Percentiles rank a stretch among this genome's conserved stretches.
These are phyloP conservation scores for Monascus ruber DNA, from an alignment of 2,329 filamentous ascomycete species.

Conservation along the genomic window DNA sequence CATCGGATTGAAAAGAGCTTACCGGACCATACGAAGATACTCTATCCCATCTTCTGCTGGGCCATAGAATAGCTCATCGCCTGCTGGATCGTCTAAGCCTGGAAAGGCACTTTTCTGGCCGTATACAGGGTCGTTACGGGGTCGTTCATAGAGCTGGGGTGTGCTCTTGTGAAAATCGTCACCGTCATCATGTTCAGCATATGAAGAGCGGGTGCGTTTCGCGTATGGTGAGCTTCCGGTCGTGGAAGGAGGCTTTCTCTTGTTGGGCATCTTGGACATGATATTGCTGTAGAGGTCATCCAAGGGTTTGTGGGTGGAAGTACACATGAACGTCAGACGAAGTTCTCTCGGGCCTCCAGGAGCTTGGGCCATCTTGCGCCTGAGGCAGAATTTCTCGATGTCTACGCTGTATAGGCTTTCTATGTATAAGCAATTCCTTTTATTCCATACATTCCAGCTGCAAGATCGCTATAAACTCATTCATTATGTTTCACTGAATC, in stretches of 20 bases:
- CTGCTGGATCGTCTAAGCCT: slow-evolving; percentile 39
- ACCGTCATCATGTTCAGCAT: slow-evolving; percentile 18
- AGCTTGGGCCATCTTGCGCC: slow-evolving; percentile 12
- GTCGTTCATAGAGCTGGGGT: slow-evolving; percentile 21
- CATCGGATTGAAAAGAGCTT: slow-evolving; percentile 22
- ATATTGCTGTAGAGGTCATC: slow-evolving; percentile 2
- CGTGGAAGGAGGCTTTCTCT: slow-evolving; percentile 18
- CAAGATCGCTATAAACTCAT: too few relatives aligned
- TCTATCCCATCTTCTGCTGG: slow-evolving; percentile 57
- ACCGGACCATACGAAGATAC: slow-evolving; percentile 63
- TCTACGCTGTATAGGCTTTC: too few relatives aligned
- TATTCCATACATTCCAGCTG: too few relatives aligned
- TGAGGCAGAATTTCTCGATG: too few relatives aligned
- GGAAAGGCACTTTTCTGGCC: slow-evolving; percentile 64
- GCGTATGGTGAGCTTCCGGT: slow-evolving; percentile 7
- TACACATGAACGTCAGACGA: background rate
- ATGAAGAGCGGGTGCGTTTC: slow-evolving; percentile 22
- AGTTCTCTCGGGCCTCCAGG: slow-evolving; percentile 2
- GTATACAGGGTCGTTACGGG: slow-evolving; percentile 50
- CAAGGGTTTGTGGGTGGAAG: slow-evolving; percentile 5
- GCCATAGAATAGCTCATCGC: slow-evolving; percentile 54
- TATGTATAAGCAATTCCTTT: too few relatives aligned
- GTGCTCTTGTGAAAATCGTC: slow-evolving; percentile 7
- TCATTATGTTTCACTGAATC: too few relatives aligned
- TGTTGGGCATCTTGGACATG: slow-evolving; percentile 19